Base-by-base conservation (phyloP, 352 stramenopile genomes). In the Phytophthora multivora region DNA sequence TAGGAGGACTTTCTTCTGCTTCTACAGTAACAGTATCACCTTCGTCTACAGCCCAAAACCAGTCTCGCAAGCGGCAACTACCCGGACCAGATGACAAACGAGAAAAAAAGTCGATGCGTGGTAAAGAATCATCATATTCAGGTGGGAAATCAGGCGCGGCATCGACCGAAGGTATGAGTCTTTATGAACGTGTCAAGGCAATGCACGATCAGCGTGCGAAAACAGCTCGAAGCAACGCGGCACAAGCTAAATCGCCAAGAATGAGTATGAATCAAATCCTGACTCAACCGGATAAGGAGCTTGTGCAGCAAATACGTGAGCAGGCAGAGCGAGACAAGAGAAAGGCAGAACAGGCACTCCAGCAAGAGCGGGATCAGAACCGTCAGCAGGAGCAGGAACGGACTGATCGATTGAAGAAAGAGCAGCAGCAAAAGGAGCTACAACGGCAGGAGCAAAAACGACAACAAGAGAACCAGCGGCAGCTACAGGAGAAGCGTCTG, bases 101-200 rank as follows among this genome's bases (percentile, higher is more conserved):
- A 39, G 53, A 59, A 25, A 69, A 40, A 40, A 78, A 72, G 49
- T 41, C 53, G 25, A 43, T 41, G 50, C 50, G 59, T 3, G 35
- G 31, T 6, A 13, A 30, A 11, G 28, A 56, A 10, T 21, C 30
- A 42, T 55, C 38, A 42, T 47, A 18, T n/a, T 39, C 46, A 5
- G 49, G 25, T 51, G 55, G 30, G 51, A 50, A 23, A 52, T 18
- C 39, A 45, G 15, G 13, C 5, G 7, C 41, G 49, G 11, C 47
- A 59, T 11, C 55, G 35, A 55, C 26, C 15, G 62, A 78, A 23
- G 61, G 69, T 12, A 71, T 75, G 61, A 81, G 55, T 63, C 41
- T 86, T 6, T 79, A 84, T 58, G 79, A 86, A 35, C 60, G 63
- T 38, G 66, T 88, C 4, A 67, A 75, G 30, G 59, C 62, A 26